Conservation (phyloP, 371 early-diverging fungal species). For the Funneliformis caledonium region DNA sequence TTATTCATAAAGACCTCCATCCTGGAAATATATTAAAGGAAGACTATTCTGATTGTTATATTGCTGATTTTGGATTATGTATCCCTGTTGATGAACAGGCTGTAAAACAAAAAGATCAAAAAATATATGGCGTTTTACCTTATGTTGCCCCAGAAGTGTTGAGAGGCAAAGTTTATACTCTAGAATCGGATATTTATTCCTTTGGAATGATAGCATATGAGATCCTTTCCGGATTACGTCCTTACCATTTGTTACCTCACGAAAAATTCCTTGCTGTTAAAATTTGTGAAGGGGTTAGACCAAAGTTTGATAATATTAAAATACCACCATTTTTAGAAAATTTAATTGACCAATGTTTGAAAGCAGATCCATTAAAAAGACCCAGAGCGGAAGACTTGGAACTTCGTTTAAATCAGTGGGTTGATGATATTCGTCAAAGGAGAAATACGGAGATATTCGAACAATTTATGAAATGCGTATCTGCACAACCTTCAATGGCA, state of each 20-base stretch:
- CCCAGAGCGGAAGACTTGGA: neutral
- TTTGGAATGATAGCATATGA: neutral
- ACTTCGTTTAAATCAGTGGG: too few species aligned
- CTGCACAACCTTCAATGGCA: too few species aligned
- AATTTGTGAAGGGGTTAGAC: neutral
- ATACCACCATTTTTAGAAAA: neutral
- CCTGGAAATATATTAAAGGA: too few species aligned
- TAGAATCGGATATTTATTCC: neutral
- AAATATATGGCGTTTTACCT: neutral
- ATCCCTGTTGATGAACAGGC: conserved; percentile 14
- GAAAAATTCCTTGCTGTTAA: neutral
- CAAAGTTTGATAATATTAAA: neutral
- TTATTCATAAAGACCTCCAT: conserved; percentile 5
- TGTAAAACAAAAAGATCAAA: neutral
- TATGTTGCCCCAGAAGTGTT: neutral
- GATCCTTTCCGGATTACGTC: neutral
- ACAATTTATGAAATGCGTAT: too few species aligned
- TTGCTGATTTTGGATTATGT: conserved; percentile 24
- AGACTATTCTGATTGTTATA: neutral
- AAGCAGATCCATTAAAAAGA: neutral
- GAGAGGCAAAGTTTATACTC: neutral
- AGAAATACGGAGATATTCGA: too few species aligned
- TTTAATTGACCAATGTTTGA: neutral
- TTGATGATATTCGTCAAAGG: too few species aligned
- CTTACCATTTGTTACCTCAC: neutral